Evolutionary conservation across 768 basidiomycete species (phyloP), one percentile per base, ranked within the genome.

Genomic region (Agaricus sinodeliciosus): DNA sequence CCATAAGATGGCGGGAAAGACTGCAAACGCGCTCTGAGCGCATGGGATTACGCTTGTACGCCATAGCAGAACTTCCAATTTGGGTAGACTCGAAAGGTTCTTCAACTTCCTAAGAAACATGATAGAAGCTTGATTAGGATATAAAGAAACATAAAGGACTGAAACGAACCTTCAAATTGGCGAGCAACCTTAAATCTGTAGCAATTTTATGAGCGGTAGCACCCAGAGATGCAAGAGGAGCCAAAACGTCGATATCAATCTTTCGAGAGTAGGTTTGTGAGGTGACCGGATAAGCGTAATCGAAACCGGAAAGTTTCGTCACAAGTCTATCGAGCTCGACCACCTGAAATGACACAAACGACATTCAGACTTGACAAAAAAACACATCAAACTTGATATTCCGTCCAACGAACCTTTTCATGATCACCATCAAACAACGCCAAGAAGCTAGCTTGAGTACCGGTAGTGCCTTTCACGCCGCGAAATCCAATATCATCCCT

Each of bases 41-140:
- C 96, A 99, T 99, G 6, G 96, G 96, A 70, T 99, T 98, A 51
- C 95, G 82, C 73, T 98, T 97, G 81, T 98, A 98, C 8, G 95
- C 95, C 95, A 98, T 98, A 0, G 94, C 94, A 0, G 88, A 92
- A 9, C 88, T 90, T 6, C 96, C 96, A 59, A 98, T 99, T 72
- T 99, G 96, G 16, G 95, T 95, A 48, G 93, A 90, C 69, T 99
- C 95, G 69, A 98, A 98, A 0, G 96, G 96, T 66, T 99, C 96
- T 70, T 99, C 96, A 42, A 99, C 78, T 82, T 98, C 96, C 85
- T 90, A 25, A 13, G 36, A 22, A 18, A 27, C 13, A 16, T 54
- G 7, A 8, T 18, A 35, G 1, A 43, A 34, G n/a, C 31, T 0
- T 6, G 5, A 13, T 51, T 9, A 41, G 15, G 25, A 6, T 35